phyloP scores from a whole-genome alignment of 805 yeast species.

The Candida boidinii region DNA sequence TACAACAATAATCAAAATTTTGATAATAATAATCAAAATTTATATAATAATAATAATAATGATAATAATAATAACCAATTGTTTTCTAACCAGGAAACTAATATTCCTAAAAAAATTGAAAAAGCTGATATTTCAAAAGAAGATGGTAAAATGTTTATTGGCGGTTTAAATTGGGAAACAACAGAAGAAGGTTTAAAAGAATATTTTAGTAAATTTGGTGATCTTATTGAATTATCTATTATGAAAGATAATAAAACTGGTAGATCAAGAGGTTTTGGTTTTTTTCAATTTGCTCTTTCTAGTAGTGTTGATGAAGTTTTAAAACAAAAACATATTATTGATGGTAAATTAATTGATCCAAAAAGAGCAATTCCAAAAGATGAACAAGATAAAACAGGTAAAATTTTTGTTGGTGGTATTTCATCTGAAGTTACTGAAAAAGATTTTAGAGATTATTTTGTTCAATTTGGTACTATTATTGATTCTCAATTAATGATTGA shows the following conservation, averaged over 20 bases:
- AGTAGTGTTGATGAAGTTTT: conserved; percentile 79
- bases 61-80: no score
- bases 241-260: conserved; percentile 89
- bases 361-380: conserved; percentile 96
- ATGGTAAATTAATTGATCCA: conserved; percentile 95
- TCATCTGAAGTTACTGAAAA: conserved; percentile 88
- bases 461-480: conserved; percentile 81
- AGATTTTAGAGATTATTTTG: conserved; percentile 80
- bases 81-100: neutral
- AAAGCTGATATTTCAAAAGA: conserved; percentile 52
- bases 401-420: conserved; percentile 95
- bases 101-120: conserved; percentile 16
- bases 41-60: no score
- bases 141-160: conserved; percentile 88
- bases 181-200: conserved; percentile 77
- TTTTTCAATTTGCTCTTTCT: conserved; percentile 79
- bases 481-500: conserved; percentile 97
- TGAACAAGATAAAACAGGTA: conserved; percentile 94
- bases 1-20: conserved; percentile 4
- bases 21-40: neutral
- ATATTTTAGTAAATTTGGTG: conserved; percentile 85
- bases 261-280: conserved; percentile 91
- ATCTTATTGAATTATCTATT: conserved; percentile 77
- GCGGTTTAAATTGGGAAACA: conserved; percentile 98
- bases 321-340: conserved; percentile 78